Evolutionary conservation across 345 rosid species (phyloP).

Genomic region (Heritiera fomes): DNA sequence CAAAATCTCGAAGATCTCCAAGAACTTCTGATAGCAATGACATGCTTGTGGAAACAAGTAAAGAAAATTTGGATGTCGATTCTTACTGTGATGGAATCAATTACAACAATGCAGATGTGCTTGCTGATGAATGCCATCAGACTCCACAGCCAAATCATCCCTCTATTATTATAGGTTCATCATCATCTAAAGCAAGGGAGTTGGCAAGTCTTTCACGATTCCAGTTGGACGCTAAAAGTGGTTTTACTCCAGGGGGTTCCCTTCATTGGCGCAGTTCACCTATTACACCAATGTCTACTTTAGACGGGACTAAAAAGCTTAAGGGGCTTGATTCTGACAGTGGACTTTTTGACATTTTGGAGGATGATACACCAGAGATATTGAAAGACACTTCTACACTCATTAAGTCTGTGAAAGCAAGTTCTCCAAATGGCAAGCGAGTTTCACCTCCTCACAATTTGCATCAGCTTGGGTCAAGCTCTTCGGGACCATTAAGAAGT

Average conservation of each 20-base stretch:
- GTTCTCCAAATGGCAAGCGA: constrained; percentile 56
- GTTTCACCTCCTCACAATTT: constrained; percentile 52
- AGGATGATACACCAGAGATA: constrained; percentile 55
- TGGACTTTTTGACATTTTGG: constrained; percentile 31
- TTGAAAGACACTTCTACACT: constrained; percentile 44
- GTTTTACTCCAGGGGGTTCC: constrained; percentile 32
- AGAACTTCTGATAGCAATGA: constrained; percentile 30
- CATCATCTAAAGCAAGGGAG: constrained; percentile 39
- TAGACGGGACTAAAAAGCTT: constrained; percentile 32
- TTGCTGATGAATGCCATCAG: constrained; percentile 37
- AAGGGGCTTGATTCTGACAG: constrained; percentile 30
- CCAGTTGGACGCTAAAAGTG: constrained; percentile 33
- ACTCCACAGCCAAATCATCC: constrained; percentile 34
- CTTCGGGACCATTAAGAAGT: constrained; percentile 46
- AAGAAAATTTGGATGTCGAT: constrained; percentile 27
- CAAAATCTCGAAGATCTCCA: constrained; percentile 29
- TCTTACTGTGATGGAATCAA: constrained; percentile 26
- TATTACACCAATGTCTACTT: constrained; percentile 37
- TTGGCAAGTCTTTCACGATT: constrained; percentile 30
- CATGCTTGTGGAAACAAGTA: constrained; percentile 31
- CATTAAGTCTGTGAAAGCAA: constrained; percentile 41
- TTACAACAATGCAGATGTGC: constrained; percentile 29
- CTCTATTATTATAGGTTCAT: constrained; percentile 23
- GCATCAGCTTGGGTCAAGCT: constrained; percentile 34
- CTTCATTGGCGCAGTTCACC: constrained; percentile 44